phyloP scores from a whole-genome alignment of 805 yeast species.

The Candida orba region DNA sequence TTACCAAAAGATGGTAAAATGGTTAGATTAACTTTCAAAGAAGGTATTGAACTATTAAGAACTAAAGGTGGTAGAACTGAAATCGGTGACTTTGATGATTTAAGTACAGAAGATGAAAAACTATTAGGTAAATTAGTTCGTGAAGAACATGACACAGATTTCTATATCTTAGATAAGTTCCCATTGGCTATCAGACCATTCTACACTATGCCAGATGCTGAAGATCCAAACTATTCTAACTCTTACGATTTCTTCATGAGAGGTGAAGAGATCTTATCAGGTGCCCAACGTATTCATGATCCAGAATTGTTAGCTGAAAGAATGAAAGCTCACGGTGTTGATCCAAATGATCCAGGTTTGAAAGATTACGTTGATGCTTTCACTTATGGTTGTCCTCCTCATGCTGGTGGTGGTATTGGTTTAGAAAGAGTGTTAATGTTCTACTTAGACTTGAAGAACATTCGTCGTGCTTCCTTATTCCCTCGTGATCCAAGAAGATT shows the following conservation, averaged over 20 bases:
- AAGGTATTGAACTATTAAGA: conserved; percentile 81
- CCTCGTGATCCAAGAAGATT: conserved; percentile 97
- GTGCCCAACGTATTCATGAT: conserved; percentile 99
- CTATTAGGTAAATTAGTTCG: conserved; percentile 84
- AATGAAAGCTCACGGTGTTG: conserved; percentile 76
- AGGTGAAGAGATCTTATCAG: conserved; percentile 98
- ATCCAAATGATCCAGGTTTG: conserved; percentile 74
- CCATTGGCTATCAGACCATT: conserved; percentile 96
- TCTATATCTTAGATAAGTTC: conserved; percentile 96
- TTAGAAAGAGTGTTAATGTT: conserved; percentile 98
- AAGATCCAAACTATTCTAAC: conserved; percentile 88
- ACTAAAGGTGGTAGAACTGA: conserved; percentile 82
- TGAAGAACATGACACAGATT: conserved; percentile 94
- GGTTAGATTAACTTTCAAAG: conserved; percentile 84
- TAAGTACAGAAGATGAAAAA: conserved; percentile 92
- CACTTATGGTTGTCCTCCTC: conserved; percentile 94
- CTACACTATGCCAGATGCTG: conserved; percentile 98
- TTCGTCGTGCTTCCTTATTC: conserved; percentile 97
- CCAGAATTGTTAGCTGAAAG: conserved; percentile 74
- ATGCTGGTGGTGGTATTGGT: conserved; percentile 99
- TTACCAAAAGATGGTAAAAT: conserved; percentile 90
- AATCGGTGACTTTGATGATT: conserved; percentile 72
- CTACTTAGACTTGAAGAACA: conserved; percentile 92
- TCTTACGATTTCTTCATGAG: conserved; percentile 99
- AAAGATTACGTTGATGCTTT: conserved; percentile 90